Evolutionary conservation across 345 rosid species (phyloP).

Genomic region (Populus davidiana): DNA sequence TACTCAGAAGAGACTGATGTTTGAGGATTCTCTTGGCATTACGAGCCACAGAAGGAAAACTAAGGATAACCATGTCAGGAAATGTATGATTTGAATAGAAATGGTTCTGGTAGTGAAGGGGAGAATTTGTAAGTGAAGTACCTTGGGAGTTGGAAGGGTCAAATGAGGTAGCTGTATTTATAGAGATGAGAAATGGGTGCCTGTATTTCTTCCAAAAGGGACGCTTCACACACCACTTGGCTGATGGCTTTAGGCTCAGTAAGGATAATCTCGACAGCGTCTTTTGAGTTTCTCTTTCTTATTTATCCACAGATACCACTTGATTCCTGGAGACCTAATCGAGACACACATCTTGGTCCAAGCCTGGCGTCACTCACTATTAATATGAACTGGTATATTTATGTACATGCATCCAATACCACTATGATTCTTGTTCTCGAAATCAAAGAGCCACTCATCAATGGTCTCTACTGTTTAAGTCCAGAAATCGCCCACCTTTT

Average conservation of each 20-base stretch:
- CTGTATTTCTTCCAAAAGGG: not conserved
- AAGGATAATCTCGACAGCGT: not conserved
- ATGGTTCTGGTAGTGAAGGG: not conserved
- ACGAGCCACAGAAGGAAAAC: not conserved
- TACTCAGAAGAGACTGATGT: not conserved
- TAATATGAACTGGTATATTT: not conserved
- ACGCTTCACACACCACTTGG: not conserved
- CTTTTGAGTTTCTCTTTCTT: not conserved
- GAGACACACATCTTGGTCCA: not conserved
- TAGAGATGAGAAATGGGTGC: not conserved
- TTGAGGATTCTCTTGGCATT: conserved; percentile 8
- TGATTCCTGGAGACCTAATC: not conserved
- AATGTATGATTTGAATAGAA: not conserved
- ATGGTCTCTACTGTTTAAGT: not conserved
- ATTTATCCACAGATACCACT: not conserved
- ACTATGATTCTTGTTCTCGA: too few species aligned
- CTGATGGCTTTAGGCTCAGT: too few species aligned
- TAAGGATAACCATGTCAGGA: conserved; percentile 21
- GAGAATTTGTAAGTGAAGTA: too few species aligned
- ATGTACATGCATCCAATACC: too few species aligned
- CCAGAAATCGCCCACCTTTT: not conserved
- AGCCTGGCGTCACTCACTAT: not conserved
- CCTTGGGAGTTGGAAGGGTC: too few species aligned
- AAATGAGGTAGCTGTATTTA: not conserved
- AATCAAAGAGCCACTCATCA: too few species aligned